Base-by-base conservation (phyloP, 2,329 filamentous ascomycete species). In the Ophiostoma ips region DNA sequence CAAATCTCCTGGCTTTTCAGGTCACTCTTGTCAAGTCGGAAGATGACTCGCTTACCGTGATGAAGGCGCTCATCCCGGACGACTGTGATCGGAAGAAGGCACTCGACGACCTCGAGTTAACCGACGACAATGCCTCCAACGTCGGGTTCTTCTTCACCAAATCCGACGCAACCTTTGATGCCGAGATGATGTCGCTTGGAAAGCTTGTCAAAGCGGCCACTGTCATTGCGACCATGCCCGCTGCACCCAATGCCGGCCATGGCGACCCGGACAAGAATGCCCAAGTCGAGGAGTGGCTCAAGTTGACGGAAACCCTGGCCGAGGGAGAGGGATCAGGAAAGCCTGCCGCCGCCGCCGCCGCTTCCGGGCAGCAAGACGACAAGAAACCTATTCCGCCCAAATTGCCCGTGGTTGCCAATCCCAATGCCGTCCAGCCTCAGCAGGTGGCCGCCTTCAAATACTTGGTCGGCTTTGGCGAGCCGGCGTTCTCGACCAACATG, bases 371-470 rank as follows among this genome's bases (percentile, higher is more conserved):
- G 15, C 13, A 43, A 12, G 40, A 43, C 40, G 16, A 16, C 15
- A 43, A 16, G 40, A 10, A 30, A 15, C 38, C 38, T 12, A 41
- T 41, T n/a, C n/a, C n/a, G n/a, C n/a, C n/a, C n/a, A n/a, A n/a
- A n/a, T n/a, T n/a, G n/a, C n/a, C n/a, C n/a, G n/a, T n/a, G n/a
- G 44, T 15, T 7, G 21, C 44, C 33, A 53, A 53, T 2, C 31
- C 46, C 2, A 24, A n/a, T 5, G 48, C 53, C 2, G 34, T 55
- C 3, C 48, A 55, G 30, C 37, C 38, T 1, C 55, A 56, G 33
- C 58, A 60, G 24, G 28, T 57, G 1, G 51, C 52, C 1, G 57
- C 56, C 0, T 59, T 58, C 43, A 46, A 55, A 9, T 60, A 57
- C 31, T 35, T 60, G 8, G 15, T 58, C 3, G 45, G 55, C 9